Evolutionary conservation across 805 yeast species (phyloP), one percentile per base, ranked within the genome.

Genomic region (Clavispora vitiphila): DNA sequence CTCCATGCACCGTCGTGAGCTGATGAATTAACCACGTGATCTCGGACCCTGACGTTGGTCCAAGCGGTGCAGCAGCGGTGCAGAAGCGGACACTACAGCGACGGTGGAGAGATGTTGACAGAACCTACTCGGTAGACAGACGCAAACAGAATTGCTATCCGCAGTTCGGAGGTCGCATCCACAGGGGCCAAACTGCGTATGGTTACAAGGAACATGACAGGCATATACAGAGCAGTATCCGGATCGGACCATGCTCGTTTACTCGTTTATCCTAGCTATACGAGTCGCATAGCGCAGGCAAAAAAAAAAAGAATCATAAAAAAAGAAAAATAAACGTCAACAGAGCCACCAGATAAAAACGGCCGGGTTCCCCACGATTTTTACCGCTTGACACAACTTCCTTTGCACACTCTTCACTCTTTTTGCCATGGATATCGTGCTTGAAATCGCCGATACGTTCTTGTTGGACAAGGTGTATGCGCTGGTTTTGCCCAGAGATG

Each of bases 381-480:
- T 18, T 20, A 20, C 7, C 24, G 32, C 9, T 29, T 29, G n/a
- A 15, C 20, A 29, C 8, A 29, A 29, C 3, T 8, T 3, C 12
- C 35, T 15, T 14, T n/a, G 10, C 14, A 12, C 35, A 20, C 24
- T 10, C 5, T 32, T 16, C 24, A 19, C 35, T 20, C 35, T 19
- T 32, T 20, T 34, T 18, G 34, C 15, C 43, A 91, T 93, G 99
- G 99, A 93, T 83, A 70, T 93, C 57, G 89, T 88, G 19, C 74
- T 93, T 39, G 99, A 93, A 63, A 69, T 80, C 19, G 65, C 71
- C 35, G 99, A 93, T 65, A 72, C 86, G 37, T 86, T 67, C 53
- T 55, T 80, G 22, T 76, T 91, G 38, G 99, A 93, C 67, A 72
- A 70, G 59, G 67, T 78, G 14, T 91, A 89, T 55, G 86, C 97